Conservation (phyloP, 2,329 filamentous ascomycete genomes). For the Trichoderma sp. region DNA sequence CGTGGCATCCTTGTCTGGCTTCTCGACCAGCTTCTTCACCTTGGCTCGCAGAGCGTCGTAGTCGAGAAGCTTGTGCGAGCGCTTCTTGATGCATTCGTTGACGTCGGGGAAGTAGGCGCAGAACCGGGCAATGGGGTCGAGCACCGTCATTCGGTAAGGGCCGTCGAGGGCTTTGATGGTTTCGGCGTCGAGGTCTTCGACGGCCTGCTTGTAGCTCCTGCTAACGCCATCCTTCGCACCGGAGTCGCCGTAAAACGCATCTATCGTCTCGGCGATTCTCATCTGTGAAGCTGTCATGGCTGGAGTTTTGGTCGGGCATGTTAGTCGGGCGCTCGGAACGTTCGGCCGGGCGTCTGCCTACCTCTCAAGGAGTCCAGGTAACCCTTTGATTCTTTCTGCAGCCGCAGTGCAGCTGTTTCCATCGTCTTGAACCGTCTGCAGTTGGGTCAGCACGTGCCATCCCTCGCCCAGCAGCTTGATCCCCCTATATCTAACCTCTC, state of each 20-base stretch:
- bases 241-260: constrained; percentile 96
- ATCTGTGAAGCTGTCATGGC: constrained; percentile 99
- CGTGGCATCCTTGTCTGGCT: constrained; percentile 96
- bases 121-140: constrained; percentile 93
- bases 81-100: constrained; percentile 99
- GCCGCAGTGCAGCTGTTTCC: constrained; percentile 85
- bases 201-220: constrained; percentile 95
- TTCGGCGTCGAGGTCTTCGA: constrained; percentile 95
- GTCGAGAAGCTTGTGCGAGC: constrained; percentile 96
- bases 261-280: constrained; percentile 98
- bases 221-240: constrained; percentile 93
- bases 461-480: not conserved
- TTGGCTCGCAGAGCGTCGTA: constrained; percentile 95
- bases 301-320: constrained; percentile 33
- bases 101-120: constrained; percentile 99
- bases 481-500: constrained; percentile 59
- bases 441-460: constrained; percentile 23
- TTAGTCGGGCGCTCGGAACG: not conserved
- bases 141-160: constrained; percentile 87
- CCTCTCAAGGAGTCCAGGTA: constrained; percentile 94
- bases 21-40: constrained; percentile 95
- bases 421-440: constrained; percentile 90
- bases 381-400: constrained; percentile 97
- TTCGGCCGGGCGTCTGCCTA: constrained; percentile 34
- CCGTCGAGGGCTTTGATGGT: constrained; percentile 98